These are phyloP conservation scores for Yamadazyma triangularis DNA, from an alignment of 1,139 yeast species.

Conservation along the genomic window DNA sequence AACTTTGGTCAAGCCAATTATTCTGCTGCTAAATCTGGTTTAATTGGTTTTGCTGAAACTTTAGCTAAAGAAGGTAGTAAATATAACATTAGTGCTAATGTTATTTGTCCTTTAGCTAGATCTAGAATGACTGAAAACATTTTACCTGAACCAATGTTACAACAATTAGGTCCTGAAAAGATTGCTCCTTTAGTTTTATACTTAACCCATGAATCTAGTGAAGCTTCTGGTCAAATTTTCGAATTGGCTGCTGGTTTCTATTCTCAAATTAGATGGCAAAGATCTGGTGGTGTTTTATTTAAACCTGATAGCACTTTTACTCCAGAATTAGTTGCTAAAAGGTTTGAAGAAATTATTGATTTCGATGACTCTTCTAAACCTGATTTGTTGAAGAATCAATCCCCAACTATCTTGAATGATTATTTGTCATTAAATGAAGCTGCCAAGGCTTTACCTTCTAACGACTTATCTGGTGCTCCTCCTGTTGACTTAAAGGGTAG, in stretches of 20 bases:
- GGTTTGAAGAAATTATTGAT: conserved; percentile 60
- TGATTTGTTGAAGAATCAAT: conserved; percentile 50
- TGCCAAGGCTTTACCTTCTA: conserved; percentile 51
- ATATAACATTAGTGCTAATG: conserved; percentile 79
- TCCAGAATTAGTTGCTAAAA: conserved; percentile 77
- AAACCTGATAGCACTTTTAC: conserved; percentile 75
- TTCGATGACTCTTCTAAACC: conserved; percentile 55
- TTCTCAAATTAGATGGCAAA: conserved; percentile 93
- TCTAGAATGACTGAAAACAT: conserved; percentile 94
- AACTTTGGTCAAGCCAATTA: conserved; percentile 97
- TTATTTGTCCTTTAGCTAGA: conserved; percentile 91
- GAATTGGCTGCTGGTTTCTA: conserved; percentile 95
- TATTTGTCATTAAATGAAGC: conserved; percentile 51
- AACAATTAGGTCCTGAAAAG: conserved; percentile 78
- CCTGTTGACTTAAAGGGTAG: conserved; percentile 63
- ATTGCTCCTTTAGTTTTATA: conserved; percentile 86
- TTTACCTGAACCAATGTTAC: conserved; percentile 80
- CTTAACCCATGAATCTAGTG: conserved; percentile 64
- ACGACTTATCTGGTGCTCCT: conserved; percentile 51
- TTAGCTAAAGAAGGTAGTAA: conserved; percentile 90
- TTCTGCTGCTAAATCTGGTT: conserved; percentile 88
- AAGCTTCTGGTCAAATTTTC: conserved; percentile 66
- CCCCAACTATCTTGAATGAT: conserved; percentile 64
- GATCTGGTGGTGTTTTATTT: conserved; percentile 81
- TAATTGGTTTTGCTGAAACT: conserved; percentile 90